phyloP scores from a whole-genome alignment of 2,329 filamentous ascomycete genomes.

The Pestalotiopsis sp. region DNA sequence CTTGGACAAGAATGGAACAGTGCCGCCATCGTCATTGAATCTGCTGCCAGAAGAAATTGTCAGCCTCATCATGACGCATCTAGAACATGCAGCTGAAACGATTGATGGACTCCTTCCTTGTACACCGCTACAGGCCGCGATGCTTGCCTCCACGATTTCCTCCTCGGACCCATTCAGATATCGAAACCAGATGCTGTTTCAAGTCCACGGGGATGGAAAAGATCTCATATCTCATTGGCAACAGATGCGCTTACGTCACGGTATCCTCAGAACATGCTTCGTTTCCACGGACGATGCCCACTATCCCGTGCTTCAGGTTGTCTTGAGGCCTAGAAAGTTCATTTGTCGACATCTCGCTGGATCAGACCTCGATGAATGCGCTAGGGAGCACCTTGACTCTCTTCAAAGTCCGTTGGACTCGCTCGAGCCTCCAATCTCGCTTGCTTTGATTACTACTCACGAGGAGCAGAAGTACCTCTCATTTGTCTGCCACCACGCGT shows the following conservation, averaged over 20 bases:
- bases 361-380: slow-evolving; percentile 21
- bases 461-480: slow-evolving; percentile 41
- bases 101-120: slow-evolving; percentile 72
- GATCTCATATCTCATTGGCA: slow-evolving; percentile 64
- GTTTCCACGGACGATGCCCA: slow-evolving; percentile 60
- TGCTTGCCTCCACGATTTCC: slow-evolving; percentile 63
- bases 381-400: slow-evolving; percentile 37
- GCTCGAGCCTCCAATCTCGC: slow-evolving; percentile 45
- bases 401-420: slow-evolving; percentile 47
- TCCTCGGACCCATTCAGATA: slow-evolving; percentile 55
- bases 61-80: slow-evolving; percentile 31
- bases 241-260: slow-evolving; percentile 65
- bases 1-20: not conserved
- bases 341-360: slow-evolving; percentile 41
- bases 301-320: slow-evolving; percentile 72
- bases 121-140: slow-evolving; percentile 85
- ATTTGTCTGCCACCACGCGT: slow-evolving; percentile 72
- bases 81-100: slow-evolving; percentile 31
- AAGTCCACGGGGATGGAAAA: slow-evolving; percentile 52
- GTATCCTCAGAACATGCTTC: slow-evolving; percentile 80
- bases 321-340: slow-evolving; percentile 53
- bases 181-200: slow-evolving; percentile 71
- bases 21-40: slow-evolving; percentile 1
- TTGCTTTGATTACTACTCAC: slow-evolving; percentile 40
- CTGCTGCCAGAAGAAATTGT: slow-evolving; percentile 29